Evolutionary conservation across 441 rosid species (phyloP).

Genomic region (Bruguiera hainesii): DNA sequence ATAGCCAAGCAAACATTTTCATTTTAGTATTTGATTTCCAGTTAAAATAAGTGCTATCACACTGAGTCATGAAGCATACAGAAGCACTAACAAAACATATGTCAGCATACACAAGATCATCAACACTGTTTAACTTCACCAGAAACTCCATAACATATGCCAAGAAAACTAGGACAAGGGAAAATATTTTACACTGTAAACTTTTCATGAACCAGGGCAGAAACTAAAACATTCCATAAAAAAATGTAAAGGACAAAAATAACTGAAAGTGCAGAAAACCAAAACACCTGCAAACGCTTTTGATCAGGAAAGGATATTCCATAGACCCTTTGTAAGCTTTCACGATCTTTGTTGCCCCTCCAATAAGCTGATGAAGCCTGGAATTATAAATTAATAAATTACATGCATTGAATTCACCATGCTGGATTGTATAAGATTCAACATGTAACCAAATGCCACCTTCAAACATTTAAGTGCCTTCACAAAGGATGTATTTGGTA

Average conservation of each 20-base stretch:
- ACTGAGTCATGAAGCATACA: neutral
- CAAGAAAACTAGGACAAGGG: neutral
- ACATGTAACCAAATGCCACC: conserved; percentile 38
- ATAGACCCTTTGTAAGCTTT: conserved; percentile 95
- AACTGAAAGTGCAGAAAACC: conserved; percentile 10
- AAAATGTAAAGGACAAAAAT: neutral
- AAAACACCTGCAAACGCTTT: conserved; percentile 70
- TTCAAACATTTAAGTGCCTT: conserved; percentile 93
- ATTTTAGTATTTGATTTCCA: too few species aligned
- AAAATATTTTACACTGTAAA: neutral
- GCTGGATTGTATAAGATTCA: conserved; percentile 8
- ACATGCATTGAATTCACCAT: conserved; percentile 15
- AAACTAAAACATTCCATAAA: conserved; percentile 3
- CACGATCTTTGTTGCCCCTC: conserved; percentile 86
- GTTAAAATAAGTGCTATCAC: neutral
- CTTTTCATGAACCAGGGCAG: conserved; percentile 9
- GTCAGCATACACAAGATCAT: neutral
- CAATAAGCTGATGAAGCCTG: conserved; percentile 99
- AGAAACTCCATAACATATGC: neutral
- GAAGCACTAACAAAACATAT: conserved; percentile 1
- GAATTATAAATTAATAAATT: conserved; percentile 15
- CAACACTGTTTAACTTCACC: neutral
- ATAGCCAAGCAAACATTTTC: neutral
- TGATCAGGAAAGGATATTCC: conserved; percentile 97
- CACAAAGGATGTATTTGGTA: conserved; percentile 93